Evolutionary conservation across 495 filamentous ascomycete genomes (phyloP).

Genomic region (Glonium stellatum): DNA sequence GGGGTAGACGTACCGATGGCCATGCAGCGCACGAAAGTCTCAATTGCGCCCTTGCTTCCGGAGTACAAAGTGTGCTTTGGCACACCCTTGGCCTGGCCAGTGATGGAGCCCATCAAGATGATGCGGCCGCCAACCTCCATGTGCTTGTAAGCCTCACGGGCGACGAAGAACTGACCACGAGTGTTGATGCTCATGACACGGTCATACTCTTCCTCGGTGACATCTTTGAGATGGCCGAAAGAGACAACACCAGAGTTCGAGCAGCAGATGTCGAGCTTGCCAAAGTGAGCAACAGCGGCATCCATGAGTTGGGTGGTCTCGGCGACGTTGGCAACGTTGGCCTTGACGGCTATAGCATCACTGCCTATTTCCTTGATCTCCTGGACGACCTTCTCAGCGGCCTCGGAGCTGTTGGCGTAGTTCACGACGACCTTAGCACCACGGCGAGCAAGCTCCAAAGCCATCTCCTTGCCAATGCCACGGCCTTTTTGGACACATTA

Average conservation of each 20-base stretch:
- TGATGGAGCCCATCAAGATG: conserved; percentile 59
- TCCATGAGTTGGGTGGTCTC: conserved; percentile 44
- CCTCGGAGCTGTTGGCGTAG: conserved; percentile 41
- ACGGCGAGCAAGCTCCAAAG: conserved; percentile 38
- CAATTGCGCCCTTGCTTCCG: conserved; percentile 51
- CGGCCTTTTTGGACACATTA: conserved; percentile 28
- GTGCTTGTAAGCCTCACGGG: conserved; percentile 59
- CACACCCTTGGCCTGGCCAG: conserved; percentile 55
- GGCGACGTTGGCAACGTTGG: conserved; percentile 44
- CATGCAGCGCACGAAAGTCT: conserved; percentile 52
- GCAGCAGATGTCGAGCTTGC: conserved; percentile 44
- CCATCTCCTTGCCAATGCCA: conserved; percentile 41
- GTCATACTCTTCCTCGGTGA: conserved; percentile 49
- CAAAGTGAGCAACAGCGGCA: conserved; percentile 38
- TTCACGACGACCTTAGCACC: conserved; percentile 45
- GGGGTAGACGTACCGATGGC: conserved; percentile 40
- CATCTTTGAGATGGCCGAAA: conserved; percentile 44
- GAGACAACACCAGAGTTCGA: conserved; percentile 51
- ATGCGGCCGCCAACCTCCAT: conserved; percentile 54
- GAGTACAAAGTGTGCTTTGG: conserved; percentile 59
- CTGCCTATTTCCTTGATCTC: conserved; percentile 41
- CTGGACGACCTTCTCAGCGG: conserved; percentile 43
- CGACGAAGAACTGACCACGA: conserved; percentile 58
- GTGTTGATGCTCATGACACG: conserved; percentile 52
- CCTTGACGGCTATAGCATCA: conserved; percentile 45